A percentile compares a stretch with the other conserved stretches of the same genome.
Conservation (phyloP, 108 stramenopile genomes). For the Nannochloropsis salina region DNA sequence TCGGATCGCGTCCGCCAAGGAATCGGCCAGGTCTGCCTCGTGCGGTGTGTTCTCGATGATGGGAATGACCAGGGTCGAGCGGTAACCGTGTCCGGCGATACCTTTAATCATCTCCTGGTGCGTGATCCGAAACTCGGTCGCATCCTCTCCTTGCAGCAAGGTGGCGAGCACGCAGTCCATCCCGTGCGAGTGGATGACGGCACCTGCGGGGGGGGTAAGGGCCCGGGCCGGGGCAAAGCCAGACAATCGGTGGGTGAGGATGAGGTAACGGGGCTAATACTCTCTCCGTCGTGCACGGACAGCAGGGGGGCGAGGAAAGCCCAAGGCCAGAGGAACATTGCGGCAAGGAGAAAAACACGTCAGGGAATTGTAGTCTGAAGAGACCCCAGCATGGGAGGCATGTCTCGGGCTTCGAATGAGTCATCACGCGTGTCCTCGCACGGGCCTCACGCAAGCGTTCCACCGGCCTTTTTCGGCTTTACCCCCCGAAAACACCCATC, state of each 20-base stretch:
- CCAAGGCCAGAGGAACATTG: neutral
- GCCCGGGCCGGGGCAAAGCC: neutral
- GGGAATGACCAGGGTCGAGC: conserved; percentile 63
- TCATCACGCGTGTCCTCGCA: no score
- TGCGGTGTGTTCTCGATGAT: conserved; percentile 90
- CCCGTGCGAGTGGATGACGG: conserved; percentile 69
- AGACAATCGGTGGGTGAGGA: neutral
- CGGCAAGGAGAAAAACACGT: neutral
- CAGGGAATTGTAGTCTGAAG: conserved; percentile 30
- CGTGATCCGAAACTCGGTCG: conserved; percentile 61
- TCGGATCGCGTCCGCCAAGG: conserved; percentile 63
- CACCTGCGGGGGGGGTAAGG: conserved; percentile 42
- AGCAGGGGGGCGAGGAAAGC: neutral
- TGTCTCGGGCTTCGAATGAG: conserved; percentile 29
- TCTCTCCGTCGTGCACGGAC: neutral
- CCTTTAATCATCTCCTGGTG: conserved; percentile 96
- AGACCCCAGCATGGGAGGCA: conserved; percentile 15
- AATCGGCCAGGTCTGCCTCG: conserved; percentile 78
- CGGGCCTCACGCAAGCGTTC: no score
- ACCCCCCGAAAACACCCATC: no score
- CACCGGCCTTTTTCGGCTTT: no score
- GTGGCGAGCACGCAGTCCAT: conserved; percentile 77
- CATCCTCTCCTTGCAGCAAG: conserved; percentile 55
- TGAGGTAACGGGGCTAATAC: neutral
- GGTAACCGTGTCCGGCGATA: conserved; percentile 44